phyloP scores from a whole-genome alignment of 192 early-diverging fungal genomes.

The Mortierella alpina region DNA sequence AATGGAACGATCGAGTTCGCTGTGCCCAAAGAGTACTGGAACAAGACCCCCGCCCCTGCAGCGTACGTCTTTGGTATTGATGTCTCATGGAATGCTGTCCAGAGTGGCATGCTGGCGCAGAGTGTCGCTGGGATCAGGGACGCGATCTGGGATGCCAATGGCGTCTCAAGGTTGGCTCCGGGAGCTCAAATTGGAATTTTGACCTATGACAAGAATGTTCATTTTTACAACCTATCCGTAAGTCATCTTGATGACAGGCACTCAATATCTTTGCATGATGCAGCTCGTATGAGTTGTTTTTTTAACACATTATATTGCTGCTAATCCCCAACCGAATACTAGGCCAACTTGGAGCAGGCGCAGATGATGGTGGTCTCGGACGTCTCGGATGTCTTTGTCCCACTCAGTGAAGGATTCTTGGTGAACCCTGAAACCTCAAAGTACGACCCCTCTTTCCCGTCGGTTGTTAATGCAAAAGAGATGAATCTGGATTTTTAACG shows the following conservation, averaged over 20 bases:
- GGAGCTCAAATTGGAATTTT: slow-evolving; percentile 85
- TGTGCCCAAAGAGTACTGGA: slow-evolving; percentile 84
- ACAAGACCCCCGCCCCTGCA: slow-evolving; percentile 72
- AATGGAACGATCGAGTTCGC: slow-evolving; percentile 93
- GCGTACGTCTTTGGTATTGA: slow-evolving; percentile 95
- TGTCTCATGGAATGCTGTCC: slow-evolving; percentile 88
- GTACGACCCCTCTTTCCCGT: slow-evolving; percentile 21
- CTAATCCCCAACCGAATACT: background rate
- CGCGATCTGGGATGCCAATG: slow-evolving; percentile 70
- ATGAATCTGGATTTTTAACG: no score
- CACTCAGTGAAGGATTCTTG: slow-evolving; percentile 89
- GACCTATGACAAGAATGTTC: slow-evolving; percentile 90
- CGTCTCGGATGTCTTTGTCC: slow-evolving; percentile 93
- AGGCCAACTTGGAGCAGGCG: slow-evolving; percentile 84
- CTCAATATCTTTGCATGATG: slow-evolving; percentile 2
- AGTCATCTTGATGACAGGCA: slow-evolving; percentile 11
- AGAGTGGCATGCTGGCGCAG: slow-evolving; percentile 83
- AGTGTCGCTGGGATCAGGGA: slow-evolving; percentile 74
- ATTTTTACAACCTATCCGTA: slow-evolving; percentile 95
- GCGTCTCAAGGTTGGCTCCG: slow-evolving; percentile 54
- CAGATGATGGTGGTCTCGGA: slow-evolving; percentile 97
- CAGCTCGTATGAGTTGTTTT: background rate
- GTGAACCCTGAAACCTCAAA: slow-evolving; percentile 87
- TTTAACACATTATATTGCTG: background rate
- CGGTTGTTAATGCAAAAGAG: background rate